phyloP scores from a whole-genome alignment of 129 eudicot genomes.

The Escallonia herrerae region DNA sequence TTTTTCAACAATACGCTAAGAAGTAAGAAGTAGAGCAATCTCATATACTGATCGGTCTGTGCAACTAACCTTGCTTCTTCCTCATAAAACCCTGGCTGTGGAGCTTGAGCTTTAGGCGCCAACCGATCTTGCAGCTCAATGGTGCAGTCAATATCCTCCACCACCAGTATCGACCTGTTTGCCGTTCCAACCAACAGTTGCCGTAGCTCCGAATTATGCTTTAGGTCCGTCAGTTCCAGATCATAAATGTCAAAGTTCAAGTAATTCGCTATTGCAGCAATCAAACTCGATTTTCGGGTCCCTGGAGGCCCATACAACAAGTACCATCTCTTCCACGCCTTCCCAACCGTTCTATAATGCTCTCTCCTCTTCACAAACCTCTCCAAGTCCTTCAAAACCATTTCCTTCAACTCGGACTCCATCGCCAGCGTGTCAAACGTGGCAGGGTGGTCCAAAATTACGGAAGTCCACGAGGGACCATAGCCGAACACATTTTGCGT shows the following conservation, averaged over 20 bases:
- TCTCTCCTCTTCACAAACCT: slow-evolving; percentile 49
- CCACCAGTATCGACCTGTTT: slow-evolving; percentile 58
- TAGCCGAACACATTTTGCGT: slow-evolving; percentile 10
- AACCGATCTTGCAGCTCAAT: slow-evolving; percentile 41
- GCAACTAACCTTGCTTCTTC: slow-evolving; percentile 41
- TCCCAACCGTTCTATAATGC: slow-evolving; percentile 52
- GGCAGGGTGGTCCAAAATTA: slow-evolving; percentile 60
- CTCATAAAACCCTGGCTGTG: slow-evolving; percentile 11
- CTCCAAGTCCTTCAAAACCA: slow-evolving; percentile 49
- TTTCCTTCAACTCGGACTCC: slow-evolving; percentile 44
- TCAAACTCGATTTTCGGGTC: slow-evolving; percentile 61
- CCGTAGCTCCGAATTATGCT: slow-evolving; percentile 43
- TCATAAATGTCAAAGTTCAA: slow-evolving; percentile 59
- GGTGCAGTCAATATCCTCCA: slow-evolving; percentile 70
- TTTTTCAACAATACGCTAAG: too few species aligned
- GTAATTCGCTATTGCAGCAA: slow-evolving; percentile 66
- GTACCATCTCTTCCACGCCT: slow-evolving; percentile 79
- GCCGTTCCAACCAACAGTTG: slow-evolving; percentile 42
- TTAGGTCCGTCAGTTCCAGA: slow-evolving; percentile 43
- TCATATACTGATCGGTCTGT: too few species aligned
- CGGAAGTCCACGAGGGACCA: slow-evolving; percentile 22
- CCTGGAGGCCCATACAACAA: slow-evolving; percentile 71
- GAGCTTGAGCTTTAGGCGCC: background rate
- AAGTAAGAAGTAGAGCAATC: too few species aligned
- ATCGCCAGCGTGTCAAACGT: slow-evolving; percentile 66